Conservation (phyloP, 139 green algal genomes). For the Tetratostichococcus sp. region DNA sequence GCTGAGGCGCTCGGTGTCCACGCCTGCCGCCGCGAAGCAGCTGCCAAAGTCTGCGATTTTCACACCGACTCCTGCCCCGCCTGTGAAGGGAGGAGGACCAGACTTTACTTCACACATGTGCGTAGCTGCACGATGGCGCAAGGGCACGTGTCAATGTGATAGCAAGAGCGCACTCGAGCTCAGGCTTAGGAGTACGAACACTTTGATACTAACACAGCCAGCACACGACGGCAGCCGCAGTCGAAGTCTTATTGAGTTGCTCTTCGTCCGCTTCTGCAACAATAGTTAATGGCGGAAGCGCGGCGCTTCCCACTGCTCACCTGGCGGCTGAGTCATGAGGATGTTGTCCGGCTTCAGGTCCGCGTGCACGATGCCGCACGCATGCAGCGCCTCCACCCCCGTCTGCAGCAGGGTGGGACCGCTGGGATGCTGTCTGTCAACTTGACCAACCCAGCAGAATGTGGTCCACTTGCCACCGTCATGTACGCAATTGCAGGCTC, state of each 20-base stretch:
- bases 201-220: no score
- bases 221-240: no score
- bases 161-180: no score
- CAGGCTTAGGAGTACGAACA: no score
- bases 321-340: constrained; percentile 15
- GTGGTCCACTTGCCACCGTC: no score
- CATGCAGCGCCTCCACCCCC: constrained; percentile 23
- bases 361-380: constrained; percentile 30
- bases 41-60: constrained; percentile 39
- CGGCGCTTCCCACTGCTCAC: not conserved
- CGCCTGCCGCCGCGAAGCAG: constrained; percentile 27
- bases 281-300: no score
- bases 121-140: not conserved
- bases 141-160: no score
- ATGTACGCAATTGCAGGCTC: no score
- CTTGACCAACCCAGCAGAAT: not conserved
- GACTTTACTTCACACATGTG: no score
- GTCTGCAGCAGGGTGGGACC: constrained; percentile 14
- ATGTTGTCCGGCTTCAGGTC: constrained; percentile 59
- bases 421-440: not conserved
- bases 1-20: constrained; percentile 25
- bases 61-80: constrained; percentile 10
- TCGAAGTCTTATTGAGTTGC: no score
- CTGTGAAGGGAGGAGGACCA: not conserved
- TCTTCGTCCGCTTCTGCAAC: no score